Evolutionary conservation across 805 yeast genomes (phyloP), one percentile per base, ranked within the genome.

Genomic region (Hanseniaspora nectarophila): DNA sequence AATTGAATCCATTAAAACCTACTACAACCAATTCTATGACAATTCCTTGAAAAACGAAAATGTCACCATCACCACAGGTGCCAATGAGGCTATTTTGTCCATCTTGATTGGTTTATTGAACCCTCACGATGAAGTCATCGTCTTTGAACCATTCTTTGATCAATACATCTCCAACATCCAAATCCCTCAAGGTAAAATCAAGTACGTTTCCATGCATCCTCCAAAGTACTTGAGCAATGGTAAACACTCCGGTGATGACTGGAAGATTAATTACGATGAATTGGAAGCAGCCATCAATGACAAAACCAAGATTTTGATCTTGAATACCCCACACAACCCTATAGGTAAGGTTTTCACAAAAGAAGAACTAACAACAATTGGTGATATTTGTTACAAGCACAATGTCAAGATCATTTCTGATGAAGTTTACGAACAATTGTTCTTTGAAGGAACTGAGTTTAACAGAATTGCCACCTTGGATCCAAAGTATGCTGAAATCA

Each of bases 241-340:
- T 55, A 79, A 75, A 34, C 84, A 86, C 29, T 71, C 79, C 29
- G 96, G 95, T 49, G 75, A 78, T 53, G 96, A 90, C 57, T 92
- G 97, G 97, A 73, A 71, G 37, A 73, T 92, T 51, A 85, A 92
- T 62, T 85, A 84, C 73, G 78, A 77, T 3, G 87, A 82, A 57
- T 73, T 92, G 51, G 82, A 82, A 58, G 71, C 72, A 2, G 81
- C 90, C 6, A 79, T 92, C 57, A 76, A 82, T 32, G 68, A 74
- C 23, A 81, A 78, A 60, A 92, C 98, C 8, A 89, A 85, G 63
- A 77, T 89, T 70, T 77, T 92, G 54, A 86, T 92, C 24, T 67
- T 92, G 54, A 92, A 92, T 70, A 80, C 95, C 16, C 98, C 98
- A 10, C 97, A 92, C 70, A 92, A 92, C 66, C 98, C 98, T 26